Conservation (phyloP, 2,329 filamentous ascomycete genomes). For the Zasmidium angulare region DNA sequence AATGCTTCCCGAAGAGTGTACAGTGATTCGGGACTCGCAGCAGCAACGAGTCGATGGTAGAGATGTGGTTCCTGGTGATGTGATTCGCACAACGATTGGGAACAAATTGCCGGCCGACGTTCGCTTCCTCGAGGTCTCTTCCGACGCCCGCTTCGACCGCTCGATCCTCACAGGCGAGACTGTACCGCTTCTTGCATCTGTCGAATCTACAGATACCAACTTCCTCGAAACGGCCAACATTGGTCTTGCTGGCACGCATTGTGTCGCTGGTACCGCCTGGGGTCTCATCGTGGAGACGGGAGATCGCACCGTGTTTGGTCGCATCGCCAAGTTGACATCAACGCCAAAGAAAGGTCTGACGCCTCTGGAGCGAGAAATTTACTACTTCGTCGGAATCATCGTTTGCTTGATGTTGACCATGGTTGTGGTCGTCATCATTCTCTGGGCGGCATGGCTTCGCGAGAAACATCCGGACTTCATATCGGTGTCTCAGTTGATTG, state of each 20-base stretch:
- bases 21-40: constrained; percentile 61
- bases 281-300: constrained; percentile 72
- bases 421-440: constrained; percentile 56
- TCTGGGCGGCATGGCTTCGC: constrained; percentile 68
- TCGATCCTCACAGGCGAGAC: constrained; percentile 69
- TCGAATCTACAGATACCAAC: constrained; percentile 68
- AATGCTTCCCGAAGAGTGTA: constrained; percentile 74
- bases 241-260: constrained; percentile 77
- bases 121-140: constrained; percentile 66
- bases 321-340: constrained; percentile 69
- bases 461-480: constrained; percentile 69
- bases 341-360: constrained; percentile 67
- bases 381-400: constrained; percentile 71
- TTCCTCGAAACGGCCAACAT: constrained; percentile 76
- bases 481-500: constrained; percentile 68
- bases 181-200: constrained; percentile 60
- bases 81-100: constrained; percentile 67
- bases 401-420: constrained; percentile 66
- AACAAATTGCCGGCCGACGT: constrained; percentile 75
- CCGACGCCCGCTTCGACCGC: constrained; percentile 70
- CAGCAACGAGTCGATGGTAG: constrained; percentile 37
- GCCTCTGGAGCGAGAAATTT: constrained; percentile 69
- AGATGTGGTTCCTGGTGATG: constrained; percentile 70
- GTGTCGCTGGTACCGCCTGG: constrained; percentile 65
- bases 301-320: constrained; percentile 72